A percentile compares a stretch with the other conserved stretches of the same genome.
phyloP scores from a whole-genome alignment of 352 stramenopile genomes.

The Phytophthora rubi region DNA sequence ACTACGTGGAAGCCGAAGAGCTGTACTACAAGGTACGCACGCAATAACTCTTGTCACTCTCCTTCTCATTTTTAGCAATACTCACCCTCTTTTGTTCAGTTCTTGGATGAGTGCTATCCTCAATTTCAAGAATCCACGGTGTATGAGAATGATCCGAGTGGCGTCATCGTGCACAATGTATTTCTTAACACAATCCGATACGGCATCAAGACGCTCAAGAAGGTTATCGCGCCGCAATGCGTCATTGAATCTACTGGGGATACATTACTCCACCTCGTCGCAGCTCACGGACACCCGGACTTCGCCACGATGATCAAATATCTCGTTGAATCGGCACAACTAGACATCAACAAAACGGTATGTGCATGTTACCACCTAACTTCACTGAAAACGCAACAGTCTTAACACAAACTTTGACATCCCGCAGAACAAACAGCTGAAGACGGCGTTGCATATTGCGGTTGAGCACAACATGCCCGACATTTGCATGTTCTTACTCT shows the following conservation, averaged over 20 bases:
- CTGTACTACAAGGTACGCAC: slow-evolving; percentile 44
- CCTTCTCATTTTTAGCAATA: not conserved
- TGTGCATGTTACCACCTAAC: not conserved
- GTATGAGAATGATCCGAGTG: slow-evolving; percentile 49
- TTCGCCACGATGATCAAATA: slow-evolving; percentile 48
- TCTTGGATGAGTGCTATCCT: slow-evolving; percentile 44
- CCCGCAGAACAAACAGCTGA: slow-evolving; percentile 55
- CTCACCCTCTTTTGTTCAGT: slow-evolving; percentile 17
- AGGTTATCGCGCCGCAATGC: slow-evolving; percentile 46
- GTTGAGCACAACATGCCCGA: slow-evolving; percentile 48
- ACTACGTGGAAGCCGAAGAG: slow-evolving; percentile 45
- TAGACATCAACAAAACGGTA: slow-evolving; percentile 55
- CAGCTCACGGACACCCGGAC: slow-evolving; percentile 39
- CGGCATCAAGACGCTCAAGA: slow-evolving; percentile 46
- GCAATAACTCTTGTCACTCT: not conserved
- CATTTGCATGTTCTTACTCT: slow-evolving; percentile 49
- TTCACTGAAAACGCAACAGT: not conserved
- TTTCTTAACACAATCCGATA: slow-evolving; percentile 45
- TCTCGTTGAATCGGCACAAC: slow-evolving; percentile 36
- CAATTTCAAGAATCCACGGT: slow-evolving; percentile 37
- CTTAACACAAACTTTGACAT: not conserved
- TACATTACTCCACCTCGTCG: slow-evolving; percentile 55
- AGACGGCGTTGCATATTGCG: slow-evolving; percentile 55
- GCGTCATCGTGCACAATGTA: slow-evolving; percentile 47
- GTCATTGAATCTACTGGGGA: slow-evolving; percentile 58